Percentiles rank a stretch among this genome's conserved stretches.
phyloP scores from a whole-genome alignment of 2,329 filamentous ascomycete genomes.

The Chaetomiaceae sp. region DNA sequence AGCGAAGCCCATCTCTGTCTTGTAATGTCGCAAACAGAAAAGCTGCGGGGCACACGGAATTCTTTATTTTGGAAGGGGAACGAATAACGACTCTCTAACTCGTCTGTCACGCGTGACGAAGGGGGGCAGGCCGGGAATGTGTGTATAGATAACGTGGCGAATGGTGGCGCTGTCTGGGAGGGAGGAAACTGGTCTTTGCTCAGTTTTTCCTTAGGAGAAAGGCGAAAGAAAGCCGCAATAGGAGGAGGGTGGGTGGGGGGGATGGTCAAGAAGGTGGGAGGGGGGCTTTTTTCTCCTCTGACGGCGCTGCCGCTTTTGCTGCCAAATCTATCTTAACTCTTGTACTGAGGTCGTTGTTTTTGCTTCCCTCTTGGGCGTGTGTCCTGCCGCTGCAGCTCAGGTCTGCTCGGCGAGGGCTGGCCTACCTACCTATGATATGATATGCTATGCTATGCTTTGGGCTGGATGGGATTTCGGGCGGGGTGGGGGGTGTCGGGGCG shows the following conservation, averaged over 20 bases:
- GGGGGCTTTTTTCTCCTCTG: neutral
- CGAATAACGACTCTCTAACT: constrained; percentile 27
- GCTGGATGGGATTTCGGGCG: too few species aligned
- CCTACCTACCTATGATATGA: too few species aligned
- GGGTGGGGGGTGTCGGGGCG: neutral
- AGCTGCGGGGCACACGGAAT: constrained; percentile 13
- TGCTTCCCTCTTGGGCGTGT: neutral
- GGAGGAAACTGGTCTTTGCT: neutral
- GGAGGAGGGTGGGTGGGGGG: neutral
- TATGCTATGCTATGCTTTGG: too few species aligned
- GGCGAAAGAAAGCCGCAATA: neutral
- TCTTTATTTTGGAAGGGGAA: constrained; percentile 15
- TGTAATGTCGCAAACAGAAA: constrained; percentile 22
- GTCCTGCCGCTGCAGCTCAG: neutral
- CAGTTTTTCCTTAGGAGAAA: neutral
- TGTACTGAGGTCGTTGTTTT: constrained; percentile 7
- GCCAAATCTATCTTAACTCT: constrained; percentile 6
- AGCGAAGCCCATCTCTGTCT: constrained; percentile 22
- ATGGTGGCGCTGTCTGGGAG: constrained; percentile 5
- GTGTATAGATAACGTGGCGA: constrained; percentile 21
- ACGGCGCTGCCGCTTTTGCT: constrained; percentile 4
- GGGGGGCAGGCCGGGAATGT: constrained; percentile 16
- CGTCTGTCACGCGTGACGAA: constrained; percentile 20
- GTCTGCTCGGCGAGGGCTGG: neutral
- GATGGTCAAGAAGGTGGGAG: neutral